Evolutionary conservation across 257 asterid species (phyloP), one percentile per base, ranked within the genome.

Genomic region (Misopates orontium): DNA sequence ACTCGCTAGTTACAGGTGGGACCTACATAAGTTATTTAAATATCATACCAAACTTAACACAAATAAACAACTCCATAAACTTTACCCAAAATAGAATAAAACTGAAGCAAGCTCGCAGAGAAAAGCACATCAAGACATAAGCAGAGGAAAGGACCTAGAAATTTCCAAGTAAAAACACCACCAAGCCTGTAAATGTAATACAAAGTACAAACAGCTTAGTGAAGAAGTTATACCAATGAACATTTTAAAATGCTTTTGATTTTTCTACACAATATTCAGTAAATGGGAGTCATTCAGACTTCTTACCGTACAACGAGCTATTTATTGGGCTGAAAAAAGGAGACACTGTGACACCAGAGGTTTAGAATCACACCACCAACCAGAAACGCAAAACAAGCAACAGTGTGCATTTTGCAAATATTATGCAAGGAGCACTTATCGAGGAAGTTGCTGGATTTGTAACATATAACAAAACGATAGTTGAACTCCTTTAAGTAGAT

Each of bases 1-100:
- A 24, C 71, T 93, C 97, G 56, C 77, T 79, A 24, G 83, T 75
- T 60, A 68, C 78, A 50, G 78, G 77, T 7, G 86, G 96, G 56
- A 94, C 96, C 99, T 94, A 74, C 77, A 82, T 69, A 51, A 17
- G 77, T 36, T 68, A 75, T 59, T 51, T 54, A 71, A 53, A 23
- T 42, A 71, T 73, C 72, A 49, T 64, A 49, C 22, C 51, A 55
- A 52, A 54, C 28, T 52, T 44, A 49, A 45, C 20, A 56, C 32
- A 22, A 31, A 54, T 14, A 67, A 39, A 69, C 39, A 48, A 1
- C 49, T 63, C 42, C 15, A 21, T 51, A 49, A 23, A 41, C 39
- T 52, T 62, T 45, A 42, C 39, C 3, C 47, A 31, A 44, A 45
- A 23, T 19, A 51, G 60, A 56, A 66, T 31, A 73, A n/a, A n/a